Evolutionary conservation across 352 stramenopile species (phyloP).

Genomic region (Pythium aquatile): DNA sequence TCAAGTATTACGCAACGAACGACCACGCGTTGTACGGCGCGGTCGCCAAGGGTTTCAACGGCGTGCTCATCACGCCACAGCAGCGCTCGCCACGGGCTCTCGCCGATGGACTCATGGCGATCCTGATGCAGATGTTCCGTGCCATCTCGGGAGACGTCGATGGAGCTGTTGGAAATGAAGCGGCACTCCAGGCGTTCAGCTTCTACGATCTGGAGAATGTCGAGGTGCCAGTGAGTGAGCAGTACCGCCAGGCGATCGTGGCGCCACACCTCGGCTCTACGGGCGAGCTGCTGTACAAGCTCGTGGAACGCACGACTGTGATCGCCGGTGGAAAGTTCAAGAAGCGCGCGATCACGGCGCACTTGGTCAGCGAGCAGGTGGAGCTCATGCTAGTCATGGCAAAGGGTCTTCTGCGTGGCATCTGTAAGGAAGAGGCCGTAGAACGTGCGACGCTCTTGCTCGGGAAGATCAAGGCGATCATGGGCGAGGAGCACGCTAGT

Average conservation of each 20-base stretch:
- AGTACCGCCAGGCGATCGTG: constrained; percentile 30
- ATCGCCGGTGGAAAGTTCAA: constrained; percentile 53
- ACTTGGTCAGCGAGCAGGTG: constrained; percentile 47
- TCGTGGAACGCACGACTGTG: constrained; percentile 57
- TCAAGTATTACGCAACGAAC: constrained; percentile 62
- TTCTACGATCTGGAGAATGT: constrained; percentile 55
- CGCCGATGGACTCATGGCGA: constrained; percentile 44
- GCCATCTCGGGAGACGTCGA: constrained; percentile 20
- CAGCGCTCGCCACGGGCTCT: constrained; percentile 34
- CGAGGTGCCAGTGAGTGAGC: constrained; percentile 30
- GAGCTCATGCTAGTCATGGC: constrained; percentile 59
- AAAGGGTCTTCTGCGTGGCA: constrained; percentile 45
- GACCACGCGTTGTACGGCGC: constrained; percentile 56
- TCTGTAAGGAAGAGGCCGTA: constrained; percentile 48
- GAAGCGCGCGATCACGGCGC: constrained; percentile 55
- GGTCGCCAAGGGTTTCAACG: constrained; percentile 55
- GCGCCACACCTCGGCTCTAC: constrained; percentile 39
- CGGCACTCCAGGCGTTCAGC: constrained; percentile 40
- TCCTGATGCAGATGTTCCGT: constrained; percentile 58
- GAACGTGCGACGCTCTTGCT: constrained; percentile 37
- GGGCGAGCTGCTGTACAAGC: constrained; percentile 49
- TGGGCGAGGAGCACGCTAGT: constrained; percentile 47
- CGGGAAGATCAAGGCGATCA: constrained; percentile 37
- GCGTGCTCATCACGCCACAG: constrained; percentile 57
- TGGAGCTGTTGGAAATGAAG: constrained; percentile 5